Percentiles rank a stretch among this genome's conserved stretches.
phyloP scores from a whole-genome alignment of 257 asterid species.

The Solanum sitiens region DNA sequence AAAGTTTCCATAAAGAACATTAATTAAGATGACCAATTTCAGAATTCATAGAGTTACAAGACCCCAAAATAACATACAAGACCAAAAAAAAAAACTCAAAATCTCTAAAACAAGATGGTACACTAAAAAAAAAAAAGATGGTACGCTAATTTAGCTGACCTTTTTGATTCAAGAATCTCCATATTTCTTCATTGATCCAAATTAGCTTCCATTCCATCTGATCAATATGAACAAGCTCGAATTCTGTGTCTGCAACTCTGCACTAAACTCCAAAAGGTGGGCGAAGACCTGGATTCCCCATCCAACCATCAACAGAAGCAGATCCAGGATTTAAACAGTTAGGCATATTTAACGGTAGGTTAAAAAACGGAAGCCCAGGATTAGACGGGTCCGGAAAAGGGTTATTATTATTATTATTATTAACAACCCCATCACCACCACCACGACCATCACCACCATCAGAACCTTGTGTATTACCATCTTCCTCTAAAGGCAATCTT shows the following conservation, averaged over 20 bases:
- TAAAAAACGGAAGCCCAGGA: conserved; percentile 62
- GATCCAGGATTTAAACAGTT: conserved; percentile 32
- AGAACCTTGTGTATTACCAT: conserved; percentile 13
- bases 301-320: conserved; percentile 54
- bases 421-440: conserved; percentile 7
- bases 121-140: not conserved
- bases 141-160: conserved; percentile 11
- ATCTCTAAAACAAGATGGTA: not conserved
- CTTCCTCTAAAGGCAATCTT: conserved; percentile 42
- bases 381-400: conserved; percentile 48
- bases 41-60: conserved; percentile 4
- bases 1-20: not conserved
- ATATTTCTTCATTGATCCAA: conserved; percentile 7
- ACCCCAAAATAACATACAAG: not conserved
- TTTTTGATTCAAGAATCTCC: conserved; percentile 7
- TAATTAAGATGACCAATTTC: conserved; percentile 1
- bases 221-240: not conserved
- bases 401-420: not conserved
- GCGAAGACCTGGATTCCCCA: conserved; percentile 37
- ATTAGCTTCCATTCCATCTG: not conserved
- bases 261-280: conserved; percentile 18
- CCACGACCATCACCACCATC: conserved; percentile 10
- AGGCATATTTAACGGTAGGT: conserved; percentile 56
- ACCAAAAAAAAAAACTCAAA: not conserved
- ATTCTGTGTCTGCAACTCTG: not conserved